These are phyloP conservation scores for Podaxis rugospora DNA, from an alignment of 768 basidiomycete genomes.

Conservation along the genomic window DNA sequence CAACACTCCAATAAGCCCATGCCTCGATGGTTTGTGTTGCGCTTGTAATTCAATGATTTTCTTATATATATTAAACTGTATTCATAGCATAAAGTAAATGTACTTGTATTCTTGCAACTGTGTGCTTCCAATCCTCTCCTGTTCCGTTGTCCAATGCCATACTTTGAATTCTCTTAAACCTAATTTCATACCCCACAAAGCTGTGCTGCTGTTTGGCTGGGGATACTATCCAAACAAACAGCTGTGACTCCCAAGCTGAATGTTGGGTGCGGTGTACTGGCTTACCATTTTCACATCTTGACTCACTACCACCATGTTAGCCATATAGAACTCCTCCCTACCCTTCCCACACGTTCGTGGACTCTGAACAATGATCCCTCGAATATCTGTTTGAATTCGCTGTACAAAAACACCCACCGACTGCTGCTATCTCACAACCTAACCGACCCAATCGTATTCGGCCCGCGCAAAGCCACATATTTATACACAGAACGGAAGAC, in stretches of 20 bases:
- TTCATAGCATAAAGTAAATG: neutral
- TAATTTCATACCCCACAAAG: neutral
- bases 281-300: neutral
- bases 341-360: neutral
- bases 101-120: neutral
- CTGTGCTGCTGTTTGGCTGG: conserved; percentile 3
- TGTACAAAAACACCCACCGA: neutral
- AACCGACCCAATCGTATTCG: neutral
- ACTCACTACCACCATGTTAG: conserved; percentile 9
- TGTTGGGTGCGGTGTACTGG: neutral
- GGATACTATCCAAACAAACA: neutral
- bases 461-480: conserved; percentile 7
- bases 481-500: neutral
- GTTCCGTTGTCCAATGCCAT: too few species aligned
- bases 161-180: neutral
- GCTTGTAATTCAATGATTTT: too few species aligned
- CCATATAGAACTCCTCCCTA: neutral
- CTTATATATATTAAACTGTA: too few species aligned
- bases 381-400: conserved; percentile 20
- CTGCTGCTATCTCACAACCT: neutral
- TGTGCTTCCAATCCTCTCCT: too few species aligned
- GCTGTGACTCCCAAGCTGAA: neutral
- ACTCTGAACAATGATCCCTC: conserved; percentile 24
- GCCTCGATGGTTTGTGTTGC: too few species aligned
- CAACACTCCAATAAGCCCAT: too few species aligned